Evolutionary conservation across 495 filamentous ascomycete genomes (phyloP).

Genomic region (Evansstolkia leycettana): DNA sequence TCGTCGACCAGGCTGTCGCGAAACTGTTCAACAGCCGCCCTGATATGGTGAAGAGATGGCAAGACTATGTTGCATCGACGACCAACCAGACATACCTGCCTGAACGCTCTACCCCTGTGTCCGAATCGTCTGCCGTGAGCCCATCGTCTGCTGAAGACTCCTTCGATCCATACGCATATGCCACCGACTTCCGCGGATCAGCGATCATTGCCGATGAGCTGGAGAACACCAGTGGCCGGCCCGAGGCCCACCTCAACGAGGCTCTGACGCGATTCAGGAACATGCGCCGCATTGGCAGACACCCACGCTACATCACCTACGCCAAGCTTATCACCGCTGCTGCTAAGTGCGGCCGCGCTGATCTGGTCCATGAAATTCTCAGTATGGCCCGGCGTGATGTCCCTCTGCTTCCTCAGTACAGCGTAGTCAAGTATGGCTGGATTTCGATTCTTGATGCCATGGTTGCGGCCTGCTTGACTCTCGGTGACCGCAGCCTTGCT

Average conservation of each 20-base stretch:
- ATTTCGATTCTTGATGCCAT: conserved; percentile 88
- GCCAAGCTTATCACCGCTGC: conserved; percentile 88
- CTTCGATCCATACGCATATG: conserved; percentile 80
- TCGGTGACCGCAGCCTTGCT: conserved; percentile 67
- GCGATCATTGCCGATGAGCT: conserved; percentile 78
- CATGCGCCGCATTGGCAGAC: conserved; percentile 81
- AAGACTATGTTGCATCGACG: conserved; percentile 35
- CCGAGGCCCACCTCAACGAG: conserved; percentile 62
- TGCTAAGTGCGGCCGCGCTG: conserved; percentile 65
- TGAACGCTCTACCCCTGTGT: conserved; percentile 27
- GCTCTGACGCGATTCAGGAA: conserved; percentile 74
- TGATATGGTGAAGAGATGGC: conserved; percentile 48
- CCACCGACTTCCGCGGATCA: conserved; percentile 85
- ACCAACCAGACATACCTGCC: conserved; percentile 18
- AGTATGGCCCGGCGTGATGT: conserved; percentile 79
- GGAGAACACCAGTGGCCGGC: conserved; percentile 56
- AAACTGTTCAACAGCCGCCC: conserved; percentile 38
- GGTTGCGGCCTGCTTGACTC: conserved; percentile 82
- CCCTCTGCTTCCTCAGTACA: conserved; percentile 67
- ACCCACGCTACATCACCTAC: conserved; percentile 91
- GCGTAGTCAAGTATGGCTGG: conserved; percentile 86
- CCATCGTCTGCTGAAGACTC: conserved; percentile 53
- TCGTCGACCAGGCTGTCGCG: conserved; percentile 46
- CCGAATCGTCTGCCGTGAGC: conserved; percentile 22
- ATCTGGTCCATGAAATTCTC: conserved; percentile 75